These are phyloP conservation scores for Arctostaphylos glauca DNA, from an alignment of 148 eudicot species.

Conservation along the genomic window DNA sequence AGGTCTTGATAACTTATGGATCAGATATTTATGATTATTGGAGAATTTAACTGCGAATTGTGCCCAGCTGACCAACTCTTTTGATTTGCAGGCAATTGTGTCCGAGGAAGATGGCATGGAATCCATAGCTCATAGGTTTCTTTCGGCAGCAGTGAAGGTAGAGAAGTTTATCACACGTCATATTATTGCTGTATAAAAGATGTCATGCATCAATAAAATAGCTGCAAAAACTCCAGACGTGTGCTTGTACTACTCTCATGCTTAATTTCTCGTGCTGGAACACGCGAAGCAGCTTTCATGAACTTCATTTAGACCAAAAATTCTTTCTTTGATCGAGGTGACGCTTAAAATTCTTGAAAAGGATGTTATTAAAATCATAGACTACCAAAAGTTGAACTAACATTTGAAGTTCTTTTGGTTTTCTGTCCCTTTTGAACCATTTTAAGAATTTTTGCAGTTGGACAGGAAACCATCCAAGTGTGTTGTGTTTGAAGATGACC, in stretches of 20 bases:
- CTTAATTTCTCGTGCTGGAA: constrained; percentile 10
- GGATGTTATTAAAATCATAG: background rate
- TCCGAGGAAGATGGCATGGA: constrained; percentile 97
- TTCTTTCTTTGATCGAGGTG: background rate
- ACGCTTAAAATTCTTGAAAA: background rate
- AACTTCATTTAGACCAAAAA: background rate
- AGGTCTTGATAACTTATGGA: background rate
- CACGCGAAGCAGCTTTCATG: background rate
- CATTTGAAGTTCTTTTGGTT: background rate
- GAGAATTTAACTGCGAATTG: background rate
- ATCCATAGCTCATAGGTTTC: constrained; percentile 88
- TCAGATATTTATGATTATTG: background rate
- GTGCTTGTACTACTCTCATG: background rate
- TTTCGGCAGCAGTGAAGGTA: constrained; percentile 91
- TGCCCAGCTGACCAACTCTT: constrained; percentile 12
- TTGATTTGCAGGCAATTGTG: constrained; percentile 66
- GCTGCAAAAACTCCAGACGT: background rate
- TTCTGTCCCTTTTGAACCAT: background rate
- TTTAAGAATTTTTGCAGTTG: constrained; percentile 53
- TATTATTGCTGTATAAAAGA: background rate
- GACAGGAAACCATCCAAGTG: constrained; percentile 95
- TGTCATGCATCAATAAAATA: too few species aligned
- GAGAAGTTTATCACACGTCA: background rate
- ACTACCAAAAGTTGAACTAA: background rate
- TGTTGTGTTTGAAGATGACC: constrained; percentile 92